Evolutionary conservation across 371 early-diverging fungal genomes (phyloP).

Genomic region (Ordospora colligata): DNA sequence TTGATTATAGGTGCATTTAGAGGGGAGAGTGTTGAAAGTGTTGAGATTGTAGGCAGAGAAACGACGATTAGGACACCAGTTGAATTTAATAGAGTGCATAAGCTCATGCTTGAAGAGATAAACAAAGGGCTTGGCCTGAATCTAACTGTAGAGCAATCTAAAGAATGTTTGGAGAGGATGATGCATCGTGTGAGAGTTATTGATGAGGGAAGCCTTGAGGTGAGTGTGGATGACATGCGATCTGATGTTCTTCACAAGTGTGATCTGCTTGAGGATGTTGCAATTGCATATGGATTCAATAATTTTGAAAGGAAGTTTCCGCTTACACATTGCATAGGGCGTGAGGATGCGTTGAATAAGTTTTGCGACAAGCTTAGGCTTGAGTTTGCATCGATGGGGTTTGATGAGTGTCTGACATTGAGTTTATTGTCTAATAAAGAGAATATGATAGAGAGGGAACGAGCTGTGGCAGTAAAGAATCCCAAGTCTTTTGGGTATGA

Average conservation of each 20-base stretch:
- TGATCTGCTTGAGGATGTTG: constrained; percentile 96
- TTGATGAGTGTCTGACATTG: constrained; percentile 84
- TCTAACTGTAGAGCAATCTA: constrained; percentile 11
- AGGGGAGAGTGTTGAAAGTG: constrained; percentile 66
- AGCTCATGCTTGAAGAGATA: constrained; percentile 68
- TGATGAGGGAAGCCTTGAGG: constrained; percentile 66
- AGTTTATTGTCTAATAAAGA: constrained; percentile 67
- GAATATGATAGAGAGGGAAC: constrained; percentile 19
- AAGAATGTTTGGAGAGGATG: constrained; percentile 52
- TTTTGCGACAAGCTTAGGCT: constrained; percentile 74
- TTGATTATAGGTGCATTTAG: constrained; percentile 59
- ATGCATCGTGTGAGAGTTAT: constrained; percentile 61
- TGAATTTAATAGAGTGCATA: constrained; percentile 69
- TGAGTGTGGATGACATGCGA: constrained; percentile 78
- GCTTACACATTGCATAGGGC: constrained; percentile 71
- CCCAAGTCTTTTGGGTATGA: constrained; percentile 83
- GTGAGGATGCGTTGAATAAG: constrained; percentile 81
- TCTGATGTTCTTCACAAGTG: constrained; percentile 89
- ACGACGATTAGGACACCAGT: constrained; percentile 67
- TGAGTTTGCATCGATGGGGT: constrained; percentile 82
- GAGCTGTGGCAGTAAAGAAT: constrained; percentile 65
- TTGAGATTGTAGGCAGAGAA: constrained; percentile 63
- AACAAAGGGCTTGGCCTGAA: constrained; percentile 45
- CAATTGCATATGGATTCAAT: constrained; percentile 96
- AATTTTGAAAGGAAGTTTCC: constrained; percentile 74